These are phyloP conservation scores for Cladosporium sp. DNA, from an alignment of 2,329 filamentous ascomycete genomes.

Conservation along the genomic window DNA sequence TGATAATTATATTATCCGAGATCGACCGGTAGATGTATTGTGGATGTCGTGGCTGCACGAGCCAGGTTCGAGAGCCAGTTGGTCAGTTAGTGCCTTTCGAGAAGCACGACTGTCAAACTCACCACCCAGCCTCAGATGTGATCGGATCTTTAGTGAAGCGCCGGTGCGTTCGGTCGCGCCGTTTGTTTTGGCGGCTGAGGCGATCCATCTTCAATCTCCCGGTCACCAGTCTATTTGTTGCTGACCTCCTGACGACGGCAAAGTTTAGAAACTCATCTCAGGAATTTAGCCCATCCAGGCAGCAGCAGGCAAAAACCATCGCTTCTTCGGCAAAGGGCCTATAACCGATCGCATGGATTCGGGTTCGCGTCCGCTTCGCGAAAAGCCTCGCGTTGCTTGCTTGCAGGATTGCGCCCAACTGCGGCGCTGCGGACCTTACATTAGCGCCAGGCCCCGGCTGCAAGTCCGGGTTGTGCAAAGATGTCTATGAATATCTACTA, in stretches of 20 bases:
- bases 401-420: not conserved
- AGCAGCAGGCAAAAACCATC: not conserved
- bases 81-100: not conserved
- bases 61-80: not conserved
- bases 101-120: not conserved
- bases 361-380: conserved; percentile 5
- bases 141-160: not conserved
- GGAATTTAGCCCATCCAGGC: not conserved
- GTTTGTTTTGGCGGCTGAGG: not conserved
- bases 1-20: not conserved
- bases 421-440: conserved; percentile 7
- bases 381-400: not conserved
- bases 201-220: not conserved
- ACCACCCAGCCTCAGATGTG: not conserved
- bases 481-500: conserved; percentile 10
- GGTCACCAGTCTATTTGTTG: not conserved
- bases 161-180: not conserved
- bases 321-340: not conserved
- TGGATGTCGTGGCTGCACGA: conserved; percentile 1
- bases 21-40: not conserved
- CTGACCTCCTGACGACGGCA: not conserved
- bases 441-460: conserved; percentile 12
- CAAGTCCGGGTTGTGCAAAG: conserved; percentile 5
- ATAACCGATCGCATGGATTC: not conserved
- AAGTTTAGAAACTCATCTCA: not conserved